phyloP scores from a whole-genome alignment of 331 rosid species.

The Cucumis variabilis region DNA sequence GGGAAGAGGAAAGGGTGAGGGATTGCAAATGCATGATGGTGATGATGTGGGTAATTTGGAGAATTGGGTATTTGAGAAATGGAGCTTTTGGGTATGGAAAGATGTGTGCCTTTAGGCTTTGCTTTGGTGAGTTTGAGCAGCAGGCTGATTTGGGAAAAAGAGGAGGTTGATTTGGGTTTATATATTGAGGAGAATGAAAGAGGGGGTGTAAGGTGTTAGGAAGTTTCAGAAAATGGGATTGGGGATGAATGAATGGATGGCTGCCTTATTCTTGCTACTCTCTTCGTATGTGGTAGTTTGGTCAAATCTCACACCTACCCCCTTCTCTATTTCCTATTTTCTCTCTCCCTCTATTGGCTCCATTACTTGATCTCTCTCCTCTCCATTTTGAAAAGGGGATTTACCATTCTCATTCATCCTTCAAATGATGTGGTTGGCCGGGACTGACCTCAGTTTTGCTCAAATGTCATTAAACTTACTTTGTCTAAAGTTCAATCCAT shows the following conservation, averaged over 20 bases:
- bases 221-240: constrained; percentile 20
- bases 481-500: too few species aligned
- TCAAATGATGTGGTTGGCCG: too few species aligned
- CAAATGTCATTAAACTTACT: too few species aligned
- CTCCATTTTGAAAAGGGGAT: too few species aligned
- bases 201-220: background rate
- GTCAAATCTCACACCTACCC: constrained; percentile 33
- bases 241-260: background rate
- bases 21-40: constrained; percentile 72
- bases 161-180: constrained; percentile 18
- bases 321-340: background rate
- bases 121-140: background rate
- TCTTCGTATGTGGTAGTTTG: constrained; percentile 5
- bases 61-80: constrained; percentile 29
- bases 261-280: background rate
- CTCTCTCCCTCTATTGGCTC: background rate
- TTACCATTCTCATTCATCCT: too few species aligned
- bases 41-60: background rate
- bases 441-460: too few species aligned
- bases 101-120: too few species aligned
- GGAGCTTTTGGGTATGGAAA: constrained; percentile 41
- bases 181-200: background rate
- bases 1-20: constrained; percentile 48
- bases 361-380: too few species aligned
- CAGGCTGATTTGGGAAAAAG: background rate